A percentile compares a stretch with the other conserved stretches of the same genome.
These are phyloP conservation scores for Astrephomene gubernaculifera DNA, from an alignment of 139 green algal genomes.

Conservation along the genomic window DNA sequence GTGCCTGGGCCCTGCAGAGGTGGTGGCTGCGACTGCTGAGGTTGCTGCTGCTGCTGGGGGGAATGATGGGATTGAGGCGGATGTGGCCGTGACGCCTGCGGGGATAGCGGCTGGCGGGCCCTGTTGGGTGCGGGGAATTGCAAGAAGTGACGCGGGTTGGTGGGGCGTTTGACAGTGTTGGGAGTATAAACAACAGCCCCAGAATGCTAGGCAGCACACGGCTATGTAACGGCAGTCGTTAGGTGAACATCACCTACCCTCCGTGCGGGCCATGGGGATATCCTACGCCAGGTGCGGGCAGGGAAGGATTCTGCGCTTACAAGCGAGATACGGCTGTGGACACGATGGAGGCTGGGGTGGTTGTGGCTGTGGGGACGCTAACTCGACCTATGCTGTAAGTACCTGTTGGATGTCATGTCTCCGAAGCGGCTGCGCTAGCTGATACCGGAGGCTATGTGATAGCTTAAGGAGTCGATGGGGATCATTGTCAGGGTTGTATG, in stretches of 20 bases:
- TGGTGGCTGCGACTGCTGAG: not conserved
- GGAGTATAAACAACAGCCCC: too few relatives aligned
- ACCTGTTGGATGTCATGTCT: not conserved
- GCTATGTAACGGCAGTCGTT: too few relatives aligned
- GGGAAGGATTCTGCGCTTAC: not conserved
- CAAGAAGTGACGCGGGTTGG: too few relatives aligned
- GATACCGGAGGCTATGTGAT: slow-evolving; percentile 13
- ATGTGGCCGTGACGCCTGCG: not conserved
- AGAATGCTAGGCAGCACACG: too few relatives aligned
- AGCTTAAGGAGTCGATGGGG: slow-evolving; percentile 14
- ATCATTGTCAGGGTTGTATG: slow-evolving; percentile 2
- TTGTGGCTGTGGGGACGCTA: not conserved
- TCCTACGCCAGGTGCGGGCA: not conserved
- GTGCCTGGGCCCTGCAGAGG: slow-evolving; percentile 14
- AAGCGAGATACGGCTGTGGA: not conserved
- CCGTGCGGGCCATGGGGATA: too few relatives aligned
- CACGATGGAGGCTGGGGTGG: not conserved
- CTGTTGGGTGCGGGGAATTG: too few relatives aligned
- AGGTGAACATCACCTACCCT: too few relatives aligned
- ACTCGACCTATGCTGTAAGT: not conserved
- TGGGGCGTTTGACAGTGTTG: too few relatives aligned
- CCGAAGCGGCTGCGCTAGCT: slow-evolving; percentile 24
- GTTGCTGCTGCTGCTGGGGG: not conserved
- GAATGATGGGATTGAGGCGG: not conserved
- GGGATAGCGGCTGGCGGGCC: too few relatives aligned